Evolutionary conservation across 176 grass and related monocot genomes (phyloP).

Genomic region (Bromus sterilis): DNA sequence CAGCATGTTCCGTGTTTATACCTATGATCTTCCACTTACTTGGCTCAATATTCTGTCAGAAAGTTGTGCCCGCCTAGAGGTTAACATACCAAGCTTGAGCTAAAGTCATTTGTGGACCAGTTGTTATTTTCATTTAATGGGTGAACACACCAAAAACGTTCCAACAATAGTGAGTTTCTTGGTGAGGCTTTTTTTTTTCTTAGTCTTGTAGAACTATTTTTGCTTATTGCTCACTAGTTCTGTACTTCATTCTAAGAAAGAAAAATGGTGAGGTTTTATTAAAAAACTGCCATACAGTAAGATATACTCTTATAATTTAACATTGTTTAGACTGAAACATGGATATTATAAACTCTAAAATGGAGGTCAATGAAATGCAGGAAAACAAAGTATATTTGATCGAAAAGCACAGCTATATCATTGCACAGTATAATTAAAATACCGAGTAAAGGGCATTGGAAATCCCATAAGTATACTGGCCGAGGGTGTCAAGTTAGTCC

Average conservation of each 20-base stretch:
- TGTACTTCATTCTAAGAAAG: neutral
- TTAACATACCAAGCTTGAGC: neutral
- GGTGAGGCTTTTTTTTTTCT: neutral
- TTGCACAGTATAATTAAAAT: neutral
- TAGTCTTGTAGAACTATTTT: neutral
- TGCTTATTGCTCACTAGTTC: neutral
- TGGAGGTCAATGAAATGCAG: neutral
- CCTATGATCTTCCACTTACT: neutral
- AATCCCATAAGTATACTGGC: neutral
- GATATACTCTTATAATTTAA: neutral
- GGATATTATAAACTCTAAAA: neutral
- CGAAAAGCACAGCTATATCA: neutral
- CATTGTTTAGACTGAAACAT: neutral
- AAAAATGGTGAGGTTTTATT: neutral
- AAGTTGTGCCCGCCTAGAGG: neutral
- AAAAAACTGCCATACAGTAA: neutral
- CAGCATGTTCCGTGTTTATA: neutral
- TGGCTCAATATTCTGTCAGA: neutral
- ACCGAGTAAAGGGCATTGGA: neutral
- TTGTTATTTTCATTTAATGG: neutral
- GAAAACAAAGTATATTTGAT: neutral
- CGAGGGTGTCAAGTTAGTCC: neutral
- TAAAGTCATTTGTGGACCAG: neutral
- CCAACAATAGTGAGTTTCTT: neutral
- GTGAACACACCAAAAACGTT: neutral